Evolutionary conservation across 2,329 filamentous ascomycete genomes (phyloP).

Genomic region (Hysterium pulicare): DNA sequence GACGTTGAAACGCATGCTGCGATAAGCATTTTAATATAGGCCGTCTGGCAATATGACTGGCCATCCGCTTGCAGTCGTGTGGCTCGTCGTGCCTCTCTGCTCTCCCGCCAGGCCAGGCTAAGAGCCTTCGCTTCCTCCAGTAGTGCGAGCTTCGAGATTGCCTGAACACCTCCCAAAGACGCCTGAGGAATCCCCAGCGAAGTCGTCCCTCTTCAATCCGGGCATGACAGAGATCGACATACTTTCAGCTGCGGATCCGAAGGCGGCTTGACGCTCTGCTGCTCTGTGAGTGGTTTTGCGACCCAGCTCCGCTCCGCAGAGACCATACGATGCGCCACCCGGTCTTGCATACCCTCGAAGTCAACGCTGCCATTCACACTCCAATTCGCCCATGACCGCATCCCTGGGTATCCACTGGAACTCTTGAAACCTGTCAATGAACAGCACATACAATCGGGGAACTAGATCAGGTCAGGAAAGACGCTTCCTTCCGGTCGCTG

Average conservation of each 20-base stretch:
- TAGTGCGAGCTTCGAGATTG: too few species aligned
- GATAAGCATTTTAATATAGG: constrained; percentile 3
- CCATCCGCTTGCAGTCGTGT: background rate
- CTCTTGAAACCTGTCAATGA: constrained; percentile 18
- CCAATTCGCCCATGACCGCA: constrained; percentile 11
- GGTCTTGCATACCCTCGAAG: constrained; percentile 8
- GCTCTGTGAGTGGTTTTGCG: background rate
- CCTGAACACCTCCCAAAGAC: background rate
- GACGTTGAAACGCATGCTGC: constrained; percentile 1
- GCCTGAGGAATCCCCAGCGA: too few species aligned
- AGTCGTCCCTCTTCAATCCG: background rate
- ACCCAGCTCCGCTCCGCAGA: background rate
- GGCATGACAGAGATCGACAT: background rate
- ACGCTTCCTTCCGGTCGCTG: constrained; percentile 2
- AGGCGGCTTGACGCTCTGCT: background rate
- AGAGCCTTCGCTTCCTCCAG: too few species aligned
- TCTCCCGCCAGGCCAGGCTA: background rate
- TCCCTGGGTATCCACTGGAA: constrained; percentile 14
- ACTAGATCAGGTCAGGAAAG: background rate
- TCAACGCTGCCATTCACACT: constrained; percentile 7
- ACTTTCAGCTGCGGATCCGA: background rate
- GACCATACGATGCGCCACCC: constrained; percentile 21
- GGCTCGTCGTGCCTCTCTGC: background rate
- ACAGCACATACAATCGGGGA: too few species aligned
- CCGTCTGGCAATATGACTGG: background rate